Percentiles rank a stretch among this genome's conserved stretches.
Evolutionary conservation across 306 rosid genomes (phyloP).

Genomic region (Ochetophila trinervis): DNA sequence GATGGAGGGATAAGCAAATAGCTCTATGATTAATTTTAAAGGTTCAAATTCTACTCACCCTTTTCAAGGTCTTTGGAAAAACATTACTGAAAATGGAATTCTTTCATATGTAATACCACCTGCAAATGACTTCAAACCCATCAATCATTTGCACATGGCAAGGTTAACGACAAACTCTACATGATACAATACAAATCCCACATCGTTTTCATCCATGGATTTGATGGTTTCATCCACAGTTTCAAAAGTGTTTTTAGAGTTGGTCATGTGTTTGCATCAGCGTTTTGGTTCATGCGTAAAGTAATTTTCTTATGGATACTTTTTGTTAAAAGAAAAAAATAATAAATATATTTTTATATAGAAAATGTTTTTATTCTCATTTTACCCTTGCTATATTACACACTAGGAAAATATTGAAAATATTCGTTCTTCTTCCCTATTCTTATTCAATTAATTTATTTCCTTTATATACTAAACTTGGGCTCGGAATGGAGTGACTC

Average conservation of each 20-base stretch:
- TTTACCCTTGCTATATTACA: too few relatives aligned
- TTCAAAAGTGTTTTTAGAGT: constrained; percentile 13
- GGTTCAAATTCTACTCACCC: not conserved
- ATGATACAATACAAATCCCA: constrained; percentile 32
- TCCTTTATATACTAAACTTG: too few relatives aligned
- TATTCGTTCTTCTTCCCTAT: too few relatives aligned
- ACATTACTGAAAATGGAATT: constrained; percentile 21
- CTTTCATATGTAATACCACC: constrained; percentile 12
- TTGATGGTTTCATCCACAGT: constrained; percentile 20
- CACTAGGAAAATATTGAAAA: too few relatives aligned
- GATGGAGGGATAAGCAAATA: not conserved
- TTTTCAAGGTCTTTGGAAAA: constrained; percentile 15
- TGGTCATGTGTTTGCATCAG: constrained; percentile 19
- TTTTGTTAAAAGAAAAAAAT: too few relatives aligned
- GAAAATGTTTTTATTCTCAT: too few relatives aligned
- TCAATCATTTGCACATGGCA: constrained; percentile 30
- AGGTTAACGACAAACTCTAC: constrained; percentile 8
- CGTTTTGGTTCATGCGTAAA: not conserved
- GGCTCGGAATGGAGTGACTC: too few relatives aligned
- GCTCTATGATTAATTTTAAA: not conserved
- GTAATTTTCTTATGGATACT: too few relatives aligned
- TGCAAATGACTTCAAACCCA: constrained; percentile 23
- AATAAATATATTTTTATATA: too few relatives aligned
- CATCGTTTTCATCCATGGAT: constrained; percentile 28
- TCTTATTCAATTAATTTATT: too few relatives aligned